A percentile compares a stretch with the other conserved stretches of the same genome.
Conservation (phyloP, 192 early-diverging fungal genomes). For the Mortierella claussenii region DNA sequence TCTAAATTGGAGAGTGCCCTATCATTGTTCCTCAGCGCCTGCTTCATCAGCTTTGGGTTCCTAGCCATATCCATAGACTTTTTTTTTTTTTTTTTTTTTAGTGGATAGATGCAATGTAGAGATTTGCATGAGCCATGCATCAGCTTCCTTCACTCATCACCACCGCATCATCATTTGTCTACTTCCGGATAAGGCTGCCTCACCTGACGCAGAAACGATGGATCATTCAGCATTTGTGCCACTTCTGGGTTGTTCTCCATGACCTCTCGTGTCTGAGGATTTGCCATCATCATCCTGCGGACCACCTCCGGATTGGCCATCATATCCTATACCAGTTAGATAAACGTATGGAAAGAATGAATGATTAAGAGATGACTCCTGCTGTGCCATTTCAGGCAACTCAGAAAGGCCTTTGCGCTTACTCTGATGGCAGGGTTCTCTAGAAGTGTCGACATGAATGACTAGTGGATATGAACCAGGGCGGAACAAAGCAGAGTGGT, state of each 20-base stretch:
- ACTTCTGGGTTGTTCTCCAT: slow-evolving; percentile 72
- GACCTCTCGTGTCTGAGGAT: slow-evolving; percentile 66
- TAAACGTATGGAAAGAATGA: neutral
- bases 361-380: no score
- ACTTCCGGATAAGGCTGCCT: neutral
- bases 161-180: neutral
- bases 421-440: slow-evolving; percentile 58
- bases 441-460: slow-evolving; percentile 46
- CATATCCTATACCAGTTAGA: slow-evolving; percentile 45
- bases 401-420: no score
- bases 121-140: neutral
- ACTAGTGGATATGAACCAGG: no score
- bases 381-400: no score
- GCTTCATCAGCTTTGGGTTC: slow-evolving; percentile 71
- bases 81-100: neutral
- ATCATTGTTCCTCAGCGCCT: slow-evolving; percentile 72
- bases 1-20: slow-evolving; percentile 73
- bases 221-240: slow-evolving; percentile 70
- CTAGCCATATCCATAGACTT: slow-evolving; percentile 60
- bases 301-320: slow-evolving; percentile 64
- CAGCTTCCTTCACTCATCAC: neutral
- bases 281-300: slow-evolving; percentile 69
- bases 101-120: no score
- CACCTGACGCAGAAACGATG: slow-evolving; percentile 68
- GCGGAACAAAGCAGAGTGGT: no score